These are phyloP conservation scores for Aureobasidium sp. DNA, from an alignment of 2,329 filamentous ascomycete species.

Conservation along the genomic window DNA sequence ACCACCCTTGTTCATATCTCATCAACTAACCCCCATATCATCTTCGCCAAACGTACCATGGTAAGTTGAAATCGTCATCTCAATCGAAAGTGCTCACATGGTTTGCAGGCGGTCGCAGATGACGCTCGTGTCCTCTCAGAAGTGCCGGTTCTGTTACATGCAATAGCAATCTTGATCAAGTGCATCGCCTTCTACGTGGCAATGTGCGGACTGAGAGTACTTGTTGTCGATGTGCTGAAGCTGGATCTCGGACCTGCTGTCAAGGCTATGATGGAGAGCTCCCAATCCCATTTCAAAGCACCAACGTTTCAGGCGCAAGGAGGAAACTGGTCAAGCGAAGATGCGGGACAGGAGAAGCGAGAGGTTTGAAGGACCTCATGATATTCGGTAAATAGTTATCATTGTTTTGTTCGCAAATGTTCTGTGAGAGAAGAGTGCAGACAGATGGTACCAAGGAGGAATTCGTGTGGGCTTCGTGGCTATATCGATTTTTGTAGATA, in stretches of 20 bases:
- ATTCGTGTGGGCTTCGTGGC: neutral
- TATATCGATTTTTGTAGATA: neutral
- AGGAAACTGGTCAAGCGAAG: neutral
- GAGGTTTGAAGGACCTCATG: neutral
- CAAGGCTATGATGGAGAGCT: neutral
- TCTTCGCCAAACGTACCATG: neutral
- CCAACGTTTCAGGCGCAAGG: neutral
- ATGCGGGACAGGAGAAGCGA: neutral
- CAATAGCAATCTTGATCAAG: neutral
- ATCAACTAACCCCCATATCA: neutral
- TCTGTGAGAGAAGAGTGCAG: neutral
- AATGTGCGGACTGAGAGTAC: neutral
- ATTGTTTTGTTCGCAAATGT: neutral
- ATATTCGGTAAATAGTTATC: too few relatives aligned
- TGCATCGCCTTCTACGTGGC: slow-evolving; percentile 1
- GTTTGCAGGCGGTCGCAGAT: neutral
- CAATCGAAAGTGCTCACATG: neutral
- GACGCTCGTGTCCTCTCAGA: neutral
- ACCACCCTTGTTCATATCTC: neutral
- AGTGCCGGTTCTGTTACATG: neutral
- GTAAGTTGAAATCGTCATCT: neutral
- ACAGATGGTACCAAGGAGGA: neutral
- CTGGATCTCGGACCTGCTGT: neutral
- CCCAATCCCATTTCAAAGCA: neutral
- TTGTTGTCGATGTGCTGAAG: neutral